Evolutionary conservation across 2,329 filamentous ascomycete species (phyloP), one percentile per base, ranked within the genome.

Genomic region (Chaetomiaceae sp.): DNA sequence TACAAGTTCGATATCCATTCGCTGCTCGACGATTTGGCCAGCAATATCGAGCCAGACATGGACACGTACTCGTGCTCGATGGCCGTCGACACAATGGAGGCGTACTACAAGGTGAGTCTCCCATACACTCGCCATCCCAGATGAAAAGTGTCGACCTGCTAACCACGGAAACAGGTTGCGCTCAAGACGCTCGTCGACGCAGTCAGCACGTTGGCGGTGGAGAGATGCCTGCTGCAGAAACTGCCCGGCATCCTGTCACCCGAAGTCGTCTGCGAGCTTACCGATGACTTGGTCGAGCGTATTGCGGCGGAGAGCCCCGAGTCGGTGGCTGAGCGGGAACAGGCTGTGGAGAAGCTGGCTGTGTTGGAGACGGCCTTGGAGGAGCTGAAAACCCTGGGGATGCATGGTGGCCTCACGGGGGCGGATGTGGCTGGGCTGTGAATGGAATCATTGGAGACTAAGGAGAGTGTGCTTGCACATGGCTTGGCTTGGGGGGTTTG

Each of bases 51-150:
- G 42, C 47, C 42, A 3, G 53, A 55, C 19, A 55, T 55, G 53
- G 53, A 55, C 29, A 50, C 20, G 6, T 50, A 51, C 14, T 47
- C 53, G 4, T 55, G 53, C 47, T 31, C 53, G 12, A 51, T 55
- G 47, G 53, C 47, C 14, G 19, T 43, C 6, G 53, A 55, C 22
- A 51, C 22, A 17, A 55, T 55, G 53, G 47, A 55, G 19, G 47
- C 39, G 1, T 50, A 51, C 9, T 55, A 55, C 53, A 55, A 55
- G 47, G 53, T 50, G 3, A 44, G 44, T 9, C 31, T 7, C 20
- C 31, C 7, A 23, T 8, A 11, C 20, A 15, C 15, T 5, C 15
- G 17, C 19, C n/a, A 23, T 9, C 7, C 19, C 2, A 29, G 1
- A 3, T 8, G 38, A 42, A 12, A 14, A 22, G 25, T 27, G 5